Evolutionary conservation across 2,329 filamentous ascomycete species (phyloP).

Genomic region (Colletotrichum sublineola): DNA sequence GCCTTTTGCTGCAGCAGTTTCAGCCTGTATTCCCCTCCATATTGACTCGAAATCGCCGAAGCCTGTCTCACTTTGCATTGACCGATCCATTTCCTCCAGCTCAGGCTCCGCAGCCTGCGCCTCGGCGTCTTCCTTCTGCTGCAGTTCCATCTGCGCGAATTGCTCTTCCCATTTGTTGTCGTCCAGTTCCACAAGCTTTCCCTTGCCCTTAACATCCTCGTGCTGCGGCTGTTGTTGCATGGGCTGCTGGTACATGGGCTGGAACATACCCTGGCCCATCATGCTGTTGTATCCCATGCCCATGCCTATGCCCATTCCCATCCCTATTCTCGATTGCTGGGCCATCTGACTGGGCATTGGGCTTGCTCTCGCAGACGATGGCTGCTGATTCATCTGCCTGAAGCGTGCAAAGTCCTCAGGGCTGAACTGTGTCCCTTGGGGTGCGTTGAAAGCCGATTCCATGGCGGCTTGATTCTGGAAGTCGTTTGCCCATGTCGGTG

Average conservation of each 20-base stretch:
- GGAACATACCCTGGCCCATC: conserved; percentile 69
- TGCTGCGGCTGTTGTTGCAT: conserved; percentile 62
- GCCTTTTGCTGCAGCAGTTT: conserved; percentile 77
- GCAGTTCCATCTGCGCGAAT: conserved; percentile 87
- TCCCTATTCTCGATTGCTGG: conserved; percentile 53
- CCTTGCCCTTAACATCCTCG: conserved; percentile 80
- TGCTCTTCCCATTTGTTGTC: conserved; percentile 97
- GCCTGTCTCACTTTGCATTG: conserved; percentile 77
- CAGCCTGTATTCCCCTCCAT: conserved; percentile 85
- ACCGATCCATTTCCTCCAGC: conserved; percentile 85
- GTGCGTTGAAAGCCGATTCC: conserved; percentile 77
- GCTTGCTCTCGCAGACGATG: conserved; percentile 64
- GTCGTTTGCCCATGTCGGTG: conserved; percentile 67
- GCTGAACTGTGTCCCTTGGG: conserved; percentile 74
- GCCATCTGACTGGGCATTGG: conserved; percentile 69
- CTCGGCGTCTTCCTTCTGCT: conserved; percentile 68
- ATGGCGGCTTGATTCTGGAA: conserved; percentile 73
- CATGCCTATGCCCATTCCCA: conserved; percentile 66
- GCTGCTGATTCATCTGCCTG: conserved; percentile 77
- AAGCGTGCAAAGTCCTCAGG: conserved; percentile 91
- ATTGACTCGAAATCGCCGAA: conserved; percentile 92
- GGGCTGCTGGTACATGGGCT: conserved; percentile 61
- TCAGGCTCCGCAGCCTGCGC: conserved; percentile 79
- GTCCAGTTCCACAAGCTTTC: conserved; percentile 93
- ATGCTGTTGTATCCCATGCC: conserved; percentile 69